A percentile compares a stretch with the other conserved stretches of the same genome.
Conservation (phyloP, 495 filamentous ascomycete genomes). For the Beverwykella pulmonaria region DNA sequence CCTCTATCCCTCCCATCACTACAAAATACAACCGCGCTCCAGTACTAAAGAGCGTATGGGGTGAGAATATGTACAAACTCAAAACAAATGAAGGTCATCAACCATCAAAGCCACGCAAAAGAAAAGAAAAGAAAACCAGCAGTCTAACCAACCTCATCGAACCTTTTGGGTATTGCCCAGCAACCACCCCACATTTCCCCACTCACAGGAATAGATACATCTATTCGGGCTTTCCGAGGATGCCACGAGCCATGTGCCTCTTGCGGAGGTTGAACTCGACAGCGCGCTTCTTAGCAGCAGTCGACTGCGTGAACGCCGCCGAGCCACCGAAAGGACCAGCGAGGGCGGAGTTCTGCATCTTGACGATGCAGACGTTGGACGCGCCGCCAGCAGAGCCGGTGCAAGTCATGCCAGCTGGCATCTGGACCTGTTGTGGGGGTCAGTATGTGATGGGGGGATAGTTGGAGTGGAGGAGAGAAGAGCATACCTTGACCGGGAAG, state of each 20-base stretch:
- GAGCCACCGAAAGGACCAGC: slow-evolving; percentile 66
- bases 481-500: slow-evolving; percentile 55
- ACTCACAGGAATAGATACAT: neutral
- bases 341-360: slow-evolving; percentile 57
- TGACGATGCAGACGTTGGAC: slow-evolving; percentile 60
- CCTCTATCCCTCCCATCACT: neutral
- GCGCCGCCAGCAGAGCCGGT: slow-evolving; percentile 56
- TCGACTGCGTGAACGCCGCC: slow-evolving; percentile 46
- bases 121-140: neutral
- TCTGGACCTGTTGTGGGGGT: slow-evolving; percentile 44
- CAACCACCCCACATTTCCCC: slow-evolving; percentile 4
- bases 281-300: slow-evolving; percentile 39
- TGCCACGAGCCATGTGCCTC: slow-evolving; percentile 38
- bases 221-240: slow-evolving; percentile 34
- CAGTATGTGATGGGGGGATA: slow-evolving; percentile 9
- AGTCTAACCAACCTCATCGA: neutral
- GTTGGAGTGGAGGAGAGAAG: neutral
- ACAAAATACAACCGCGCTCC: neutral
- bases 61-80: slow-evolving; percentile 8
- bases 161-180: slow-evolving; percentile 18
- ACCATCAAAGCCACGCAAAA: neutral
- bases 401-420: slow-evolving; percentile 66
- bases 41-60: slow-evolving; percentile 8
- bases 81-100: slow-evolving; percentile 1
- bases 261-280: slow-evolving; percentile 39